Evolutionary conservation across 371 early-diverging fungal species (phyloP), one percentile per base, ranked within the genome.

Genomic region (Neoconidiobolus thromboides): DNA sequence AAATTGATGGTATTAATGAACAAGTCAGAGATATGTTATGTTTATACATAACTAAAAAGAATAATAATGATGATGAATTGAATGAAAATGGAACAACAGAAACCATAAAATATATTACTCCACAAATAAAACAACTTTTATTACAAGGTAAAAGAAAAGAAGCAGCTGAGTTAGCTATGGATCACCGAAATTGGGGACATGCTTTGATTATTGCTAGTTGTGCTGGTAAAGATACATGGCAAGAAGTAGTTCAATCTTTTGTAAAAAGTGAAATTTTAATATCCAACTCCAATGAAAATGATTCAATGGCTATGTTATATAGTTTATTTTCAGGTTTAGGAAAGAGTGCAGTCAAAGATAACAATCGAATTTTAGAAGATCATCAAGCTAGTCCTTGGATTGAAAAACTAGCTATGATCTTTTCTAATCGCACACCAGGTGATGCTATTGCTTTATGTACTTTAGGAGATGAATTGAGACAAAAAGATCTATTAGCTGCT

Each of bases 201-300:
- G 95, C 93, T 3, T 73, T 93, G 36, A 79, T 91, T 4, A 83
- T 95, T 64, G 81, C 90, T 48, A 91, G 89, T 60, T 83, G 87
- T 60, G 82, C 87, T 2, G 80, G 83, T 63, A 81, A 83, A 64
- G 86, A 86, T 15, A 68, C 80, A 0, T 95, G 91, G 84, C 78
- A 80, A 63, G 79, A 79, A n/a, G 87, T 85, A 1, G 82, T 90
- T 43, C 70, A 70, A 12, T 68, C 76, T 10, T 91, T 89, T 68
- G 73, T 83, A 0, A 73, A 74, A 14, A 68, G 73, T 41, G 57
- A 57, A 38, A 9, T 57, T 7, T 53, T 14, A 55, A 26, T 41
- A 61, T 60, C 63, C 14, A 40, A 46, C 48, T 41, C 41, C 14
- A 43, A 39, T 7, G 15, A 60, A 4, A 26, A 7, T 15, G 52